Conservation (phyloP, 768 basidiomycete species). For the Boletus rubescentipes region DNA sequence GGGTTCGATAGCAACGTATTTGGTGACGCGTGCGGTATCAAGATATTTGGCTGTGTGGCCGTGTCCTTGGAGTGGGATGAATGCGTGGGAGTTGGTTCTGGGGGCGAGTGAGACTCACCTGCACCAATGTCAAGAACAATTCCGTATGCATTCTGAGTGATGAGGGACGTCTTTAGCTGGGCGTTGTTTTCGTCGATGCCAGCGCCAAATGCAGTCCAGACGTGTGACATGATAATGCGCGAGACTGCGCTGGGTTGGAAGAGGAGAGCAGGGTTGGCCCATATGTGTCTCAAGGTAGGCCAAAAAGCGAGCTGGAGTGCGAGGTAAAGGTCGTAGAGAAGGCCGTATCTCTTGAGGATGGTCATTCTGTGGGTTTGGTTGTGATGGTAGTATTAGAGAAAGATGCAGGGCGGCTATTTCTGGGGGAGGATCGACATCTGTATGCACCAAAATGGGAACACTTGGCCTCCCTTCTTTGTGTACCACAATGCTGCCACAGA, state of each 20-base stretch:
- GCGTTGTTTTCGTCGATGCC: constrained; percentile 44
- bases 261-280: constrained; percentile 43
- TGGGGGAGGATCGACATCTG: background rate
- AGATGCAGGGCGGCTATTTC: background rate
- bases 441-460: constrained; percentile 1
- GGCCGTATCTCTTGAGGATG: constrained; percentile 27
- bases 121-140: constrained; percentile 69
- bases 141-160: constrained; percentile 55
- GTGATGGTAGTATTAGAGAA: constrained; percentile 6
- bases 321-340: constrained; percentile 42
- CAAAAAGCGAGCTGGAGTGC: constrained; percentile 38
- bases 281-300: constrained; percentile 47
- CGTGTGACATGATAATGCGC: constrained; percentile 53
- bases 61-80: constrained; percentile 42
- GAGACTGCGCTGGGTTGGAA: constrained; percentile 47
- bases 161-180: constrained; percentile 44
- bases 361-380: constrained; percentile 10
- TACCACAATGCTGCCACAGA: background rate
- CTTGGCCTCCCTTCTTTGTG: background rate
- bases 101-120: constrained; percentile 37
- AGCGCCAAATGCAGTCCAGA: constrained; percentile 54
- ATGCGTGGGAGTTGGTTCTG: background rate
- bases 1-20: constrained; percentile 73
- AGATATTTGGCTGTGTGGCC: constrained; percentile 68
- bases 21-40: constrained; percentile 50